Evolutionary conservation across 805 yeast genomes (phyloP).

Genomic region (Candida golubevii): DNA sequence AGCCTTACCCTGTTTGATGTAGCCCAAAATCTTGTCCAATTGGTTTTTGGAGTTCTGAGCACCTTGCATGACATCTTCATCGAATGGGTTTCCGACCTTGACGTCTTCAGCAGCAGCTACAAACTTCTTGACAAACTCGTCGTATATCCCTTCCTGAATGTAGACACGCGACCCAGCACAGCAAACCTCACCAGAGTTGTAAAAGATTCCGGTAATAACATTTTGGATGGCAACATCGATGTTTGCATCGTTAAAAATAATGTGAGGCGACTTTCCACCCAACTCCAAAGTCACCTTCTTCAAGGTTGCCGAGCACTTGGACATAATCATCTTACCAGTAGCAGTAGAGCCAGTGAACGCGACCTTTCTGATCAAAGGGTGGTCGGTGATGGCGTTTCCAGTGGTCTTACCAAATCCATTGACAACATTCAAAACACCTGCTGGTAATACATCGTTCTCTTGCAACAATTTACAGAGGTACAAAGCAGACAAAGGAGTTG

Average conservation of each 20-base stretch:
- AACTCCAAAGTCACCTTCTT: slow-evolving; percentile 91
- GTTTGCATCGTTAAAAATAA: slow-evolving; percentile 83
- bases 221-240: slow-evolving; percentile 69
- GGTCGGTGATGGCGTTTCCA: slow-evolving; percentile 75
- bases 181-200: slow-evolving; percentile 94
- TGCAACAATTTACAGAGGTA: slow-evolving; percentile 63
- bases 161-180: slow-evolving; percentile 91
- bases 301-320: slow-evolving; percentile 66
- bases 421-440: slow-evolving; percentile 84
- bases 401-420: slow-evolving; percentile 84
- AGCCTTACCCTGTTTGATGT: slow-evolving; percentile 68
- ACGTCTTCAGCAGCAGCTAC: slow-evolving; percentile 47
- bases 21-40: slow-evolving; percentile 69
- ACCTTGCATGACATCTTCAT: slow-evolving; percentile 76
- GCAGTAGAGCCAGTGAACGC: slow-evolving; percentile 96
- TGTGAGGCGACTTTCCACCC: slow-evolving; percentile 95
- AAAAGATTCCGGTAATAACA: slow-evolving; percentile 80
- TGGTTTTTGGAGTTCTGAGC: slow-evolving; percentile 86
- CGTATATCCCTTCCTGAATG: slow-evolving; percentile 82
- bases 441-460: slow-evolving; percentile 79
- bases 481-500: slow-evolving; percentile 86
- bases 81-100: slow-evolving; percentile 83
- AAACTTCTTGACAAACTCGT: slow-evolving; percentile 62
- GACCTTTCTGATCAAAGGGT: slow-evolving; percentile 79
- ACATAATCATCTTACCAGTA: slow-evolving; percentile 82